A percentile compares a stretch with the other conserved stretches of the same genome.
phyloP scores from a whole-genome alignment of 306 rosid genomes.

The Lathyrus tuberosus region DNA sequence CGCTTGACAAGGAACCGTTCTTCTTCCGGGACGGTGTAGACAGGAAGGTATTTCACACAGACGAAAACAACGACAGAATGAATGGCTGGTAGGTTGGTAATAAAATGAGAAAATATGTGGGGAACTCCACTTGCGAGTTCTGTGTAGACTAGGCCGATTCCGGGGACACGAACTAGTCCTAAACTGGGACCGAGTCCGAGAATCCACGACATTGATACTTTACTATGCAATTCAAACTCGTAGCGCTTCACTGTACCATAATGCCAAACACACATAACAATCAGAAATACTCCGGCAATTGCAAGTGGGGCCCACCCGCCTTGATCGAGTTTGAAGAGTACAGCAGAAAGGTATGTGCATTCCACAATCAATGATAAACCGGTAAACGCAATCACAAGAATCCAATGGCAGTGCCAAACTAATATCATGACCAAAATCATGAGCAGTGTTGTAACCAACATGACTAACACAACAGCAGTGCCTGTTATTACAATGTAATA shows the following conservation, averaged over 20 bases:
- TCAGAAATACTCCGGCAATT: slow-evolving; percentile 71
- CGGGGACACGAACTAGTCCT: slow-evolving; percentile 97
- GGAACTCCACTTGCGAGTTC: slow-evolving; percentile 97
- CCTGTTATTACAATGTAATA: slow-evolving; percentile 53
- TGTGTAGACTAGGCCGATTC: slow-evolving; percentile 88
- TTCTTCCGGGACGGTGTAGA: slow-evolving; percentile 89
- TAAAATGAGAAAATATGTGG: slow-evolving; percentile 92
- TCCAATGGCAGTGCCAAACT: slow-evolving; percentile 97
- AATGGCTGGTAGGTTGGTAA: slow-evolving; percentile 94
- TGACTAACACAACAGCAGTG: slow-evolving; percentile 84
- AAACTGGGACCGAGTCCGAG: slow-evolving; percentile 95
- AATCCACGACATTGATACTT: slow-evolving; percentile 97
- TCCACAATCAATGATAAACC: slow-evolving; percentile 72
- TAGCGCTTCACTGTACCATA: slow-evolving; percentile 78
- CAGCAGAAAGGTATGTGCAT: slow-evolving; percentile 84
- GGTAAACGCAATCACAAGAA: slow-evolving; percentile 65
- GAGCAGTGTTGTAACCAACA: slow-evolving; percentile 86
- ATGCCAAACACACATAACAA: slow-evolving; percentile 90
- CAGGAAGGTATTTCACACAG: slow-evolving; percentile 93
- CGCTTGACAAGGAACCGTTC: slow-evolving; percentile 89
- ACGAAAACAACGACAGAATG: slow-evolving; percentile 90
- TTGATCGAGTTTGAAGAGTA: slow-evolving; percentile 81
- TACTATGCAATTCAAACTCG: slow-evolving; percentile 82
- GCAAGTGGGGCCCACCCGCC: slow-evolving; percentile 97
- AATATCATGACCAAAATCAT: slow-evolving; percentile 85